phyloP scores from a whole-genome alignment of 257 asterid genomes.

The Eustoma russellianum region DNA sequence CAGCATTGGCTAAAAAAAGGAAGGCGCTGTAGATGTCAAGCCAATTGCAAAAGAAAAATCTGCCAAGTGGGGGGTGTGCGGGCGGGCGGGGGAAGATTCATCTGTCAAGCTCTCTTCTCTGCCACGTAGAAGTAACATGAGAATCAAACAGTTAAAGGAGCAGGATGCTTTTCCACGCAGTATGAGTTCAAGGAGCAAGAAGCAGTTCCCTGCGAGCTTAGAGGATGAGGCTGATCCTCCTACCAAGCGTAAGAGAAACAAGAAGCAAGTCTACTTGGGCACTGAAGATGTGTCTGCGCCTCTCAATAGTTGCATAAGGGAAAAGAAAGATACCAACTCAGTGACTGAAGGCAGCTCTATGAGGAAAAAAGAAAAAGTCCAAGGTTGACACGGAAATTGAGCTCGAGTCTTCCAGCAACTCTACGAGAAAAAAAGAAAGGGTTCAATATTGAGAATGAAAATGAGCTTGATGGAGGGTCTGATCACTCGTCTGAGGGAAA shows the following conservation, averaged over 20 bases:
- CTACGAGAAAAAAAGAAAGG: constrained; percentile 24
- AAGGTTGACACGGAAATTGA: constrained; percentile 21
- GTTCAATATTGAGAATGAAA: background rate
- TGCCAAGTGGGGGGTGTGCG: constrained; percentile 20
- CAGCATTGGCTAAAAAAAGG: constrained; percentile 40
- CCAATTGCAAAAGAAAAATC: constrained; percentile 23
- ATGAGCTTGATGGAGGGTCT: constrained; percentile 76
- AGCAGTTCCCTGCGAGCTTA: background rate
- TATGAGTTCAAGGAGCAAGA: constrained; percentile 28
- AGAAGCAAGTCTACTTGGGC: constrained; percentile 11
- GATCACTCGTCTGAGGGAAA: constrained; percentile 76
- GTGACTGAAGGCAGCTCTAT: constrained; percentile 1
- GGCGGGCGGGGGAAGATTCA: constrained; percentile 16
- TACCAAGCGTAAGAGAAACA: constrained; percentile 27
- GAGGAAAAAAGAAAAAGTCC: constrained; percentile 16
- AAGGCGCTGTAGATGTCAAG: constrained; percentile 25
- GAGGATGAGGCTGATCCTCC: constrained; percentile 15
- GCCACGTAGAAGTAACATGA: constrained; percentile 36
- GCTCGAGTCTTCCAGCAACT: constrained; percentile 25
- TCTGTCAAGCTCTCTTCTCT: constrained; percentile 19
- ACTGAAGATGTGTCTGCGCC: constrained; percentile 1
- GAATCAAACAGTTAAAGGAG: constrained; percentile 27
- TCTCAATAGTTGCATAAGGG: background rate
- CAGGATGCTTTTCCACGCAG: constrained; percentile 29
- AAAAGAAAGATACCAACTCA: background rate